phyloP scores from a whole-genome alignment of 2,329 filamentous ascomycete genomes.

The Cytospora piceicola region DNA sequence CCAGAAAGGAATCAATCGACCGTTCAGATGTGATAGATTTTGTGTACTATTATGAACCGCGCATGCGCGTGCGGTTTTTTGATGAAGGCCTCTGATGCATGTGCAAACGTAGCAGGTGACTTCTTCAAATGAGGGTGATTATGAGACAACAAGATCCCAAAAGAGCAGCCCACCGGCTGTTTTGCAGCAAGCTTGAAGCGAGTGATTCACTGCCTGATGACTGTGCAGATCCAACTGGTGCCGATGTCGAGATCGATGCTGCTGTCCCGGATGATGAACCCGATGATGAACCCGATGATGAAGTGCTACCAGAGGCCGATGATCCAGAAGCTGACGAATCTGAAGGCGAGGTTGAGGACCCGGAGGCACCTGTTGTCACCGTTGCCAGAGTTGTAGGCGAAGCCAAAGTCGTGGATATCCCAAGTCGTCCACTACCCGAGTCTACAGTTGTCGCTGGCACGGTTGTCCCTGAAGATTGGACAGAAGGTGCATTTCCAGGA shows the following conservation, averaged over 20 bases:
- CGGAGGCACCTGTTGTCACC: slow-evolving; percentile 1
- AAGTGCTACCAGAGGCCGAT: neutral
- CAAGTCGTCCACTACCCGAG: neutral
- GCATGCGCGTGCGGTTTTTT: no score
- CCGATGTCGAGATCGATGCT: neutral
- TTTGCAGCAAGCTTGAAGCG: neutral
- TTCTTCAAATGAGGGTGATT: neutral
- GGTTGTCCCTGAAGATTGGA: neutral
- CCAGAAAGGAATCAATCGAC: no score
- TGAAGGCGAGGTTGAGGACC: neutral
- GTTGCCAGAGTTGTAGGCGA: slow-evolving; percentile 9
- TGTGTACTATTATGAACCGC: no score
- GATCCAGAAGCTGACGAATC: neutral
- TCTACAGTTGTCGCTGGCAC: neutral
- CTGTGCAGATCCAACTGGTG: neutral
- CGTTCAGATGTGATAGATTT: no score
- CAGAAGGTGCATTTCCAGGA: neutral
- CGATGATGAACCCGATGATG: no score
- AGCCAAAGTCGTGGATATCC: neutral
- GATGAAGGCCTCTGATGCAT: no score
- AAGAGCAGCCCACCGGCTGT: neutral
- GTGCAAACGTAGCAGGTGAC: neutral
- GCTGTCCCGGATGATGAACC: neutral
- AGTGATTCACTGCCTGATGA: neutral
- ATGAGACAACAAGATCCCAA: neutral